Percentiles rank a stretch among this genome's conserved stretches.
phyloP scores from a whole-genome alignment of 148 eudicot species.

The Tetragonia tetragonoides region DNA sequence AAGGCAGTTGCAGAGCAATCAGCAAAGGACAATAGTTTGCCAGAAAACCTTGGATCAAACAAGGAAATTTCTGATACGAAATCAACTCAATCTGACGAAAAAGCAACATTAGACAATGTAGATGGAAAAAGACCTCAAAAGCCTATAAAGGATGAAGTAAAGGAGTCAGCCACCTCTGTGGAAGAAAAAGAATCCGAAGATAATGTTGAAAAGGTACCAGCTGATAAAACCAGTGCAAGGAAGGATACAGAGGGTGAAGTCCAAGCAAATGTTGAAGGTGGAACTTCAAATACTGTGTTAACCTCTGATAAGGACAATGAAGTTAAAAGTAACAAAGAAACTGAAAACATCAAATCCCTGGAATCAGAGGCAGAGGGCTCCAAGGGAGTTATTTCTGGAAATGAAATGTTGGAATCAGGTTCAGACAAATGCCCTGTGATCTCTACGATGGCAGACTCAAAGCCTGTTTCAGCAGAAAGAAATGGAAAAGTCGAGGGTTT shows the following conservation, averaged over 20 bases:
- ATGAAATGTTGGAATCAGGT: conserved; percentile 23
- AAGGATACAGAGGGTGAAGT: conserved; percentile 13
- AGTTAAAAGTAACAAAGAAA: conserved; percentile 29
- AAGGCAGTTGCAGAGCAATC: conserved; percentile 67
- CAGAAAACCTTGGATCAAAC: conserved; percentile 19
- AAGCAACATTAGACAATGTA: conserved; percentile 16
- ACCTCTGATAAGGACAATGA: conserved; percentile 17
- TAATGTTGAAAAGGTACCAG: conserved; percentile 13
- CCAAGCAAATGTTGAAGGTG: conserved; percentile 15
- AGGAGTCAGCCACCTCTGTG: conserved; percentile 10
- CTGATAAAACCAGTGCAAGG: conserved; percentile 3
- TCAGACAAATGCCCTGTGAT: conserved; percentile 17
- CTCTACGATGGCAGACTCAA: conserved; percentile 9
- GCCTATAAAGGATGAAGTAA: conserved; percentile 29
- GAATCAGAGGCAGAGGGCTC: conserved; percentile 23
- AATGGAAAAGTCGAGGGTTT: conserved; percentile 12
- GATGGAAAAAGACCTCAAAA: conserved; percentile 31
- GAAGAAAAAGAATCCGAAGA: conserved; percentile 23
- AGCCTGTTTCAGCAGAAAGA: conserved; percentile 17
- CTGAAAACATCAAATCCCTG: conserved; percentile 5
- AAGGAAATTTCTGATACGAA: conserved; percentile 25
- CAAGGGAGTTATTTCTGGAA: conserved; percentile 14
- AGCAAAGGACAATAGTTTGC: conserved; percentile 36
- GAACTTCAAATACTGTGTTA: neutral
- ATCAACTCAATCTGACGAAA: conserved; percentile 30